Percentiles rank a stretch among this genome's conserved stretches.
Evolutionary conservation across 2,329 filamentous ascomycete genomes (phyloP).

Genomic region (Fulvia fulva): DNA sequence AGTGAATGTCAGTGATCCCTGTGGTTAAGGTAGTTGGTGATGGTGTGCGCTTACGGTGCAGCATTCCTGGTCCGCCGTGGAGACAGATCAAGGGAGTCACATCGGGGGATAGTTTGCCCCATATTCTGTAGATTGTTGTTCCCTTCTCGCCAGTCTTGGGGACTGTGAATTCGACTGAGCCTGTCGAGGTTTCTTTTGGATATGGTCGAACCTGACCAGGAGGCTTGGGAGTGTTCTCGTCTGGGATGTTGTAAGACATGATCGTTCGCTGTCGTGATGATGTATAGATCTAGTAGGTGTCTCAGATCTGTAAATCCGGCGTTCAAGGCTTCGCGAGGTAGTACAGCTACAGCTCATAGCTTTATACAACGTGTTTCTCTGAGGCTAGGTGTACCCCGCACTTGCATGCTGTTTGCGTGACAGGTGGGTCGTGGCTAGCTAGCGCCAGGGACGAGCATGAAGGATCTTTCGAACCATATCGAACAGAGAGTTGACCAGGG

Average conservation of each 20-base stretch:
- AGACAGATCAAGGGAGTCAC: slow-evolving; percentile 33
- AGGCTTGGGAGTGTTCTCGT: slow-evolving; percentile 9
- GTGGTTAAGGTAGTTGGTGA: background rate
- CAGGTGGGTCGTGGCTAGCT: background rate
- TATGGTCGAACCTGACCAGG: slow-evolving; percentile 10
- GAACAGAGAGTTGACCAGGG: background rate
- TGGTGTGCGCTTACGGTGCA: slow-evolving; percentile 5
- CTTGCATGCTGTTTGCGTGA: background rate
- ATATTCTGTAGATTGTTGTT: slow-evolving; percentile 38
- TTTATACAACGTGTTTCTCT: background rate
- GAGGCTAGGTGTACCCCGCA: slow-evolving; percentile 1
- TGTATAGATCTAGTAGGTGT: too few species aligned
- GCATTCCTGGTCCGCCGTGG: slow-evolving; percentile 45
- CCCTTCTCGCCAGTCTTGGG: slow-evolving; percentile 28
- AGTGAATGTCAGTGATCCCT: slow-evolving; percentile 2
- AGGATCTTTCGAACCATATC: background rate
- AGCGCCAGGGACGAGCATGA: background rate
- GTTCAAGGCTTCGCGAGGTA: background rate
- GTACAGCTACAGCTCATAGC: background rate
- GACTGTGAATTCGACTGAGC: slow-evolving; percentile 9
- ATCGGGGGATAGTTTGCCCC: slow-evolving; percentile 31
- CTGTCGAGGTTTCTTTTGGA: slow-evolving; percentile 5
- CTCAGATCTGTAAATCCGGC: too few species aligned
- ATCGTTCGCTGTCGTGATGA: background rate
- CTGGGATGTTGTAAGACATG: slow-evolving; percentile 14